These are phyloP conservation scores for Nitzschia inconspicua DNA, from an alignment of 108 stramenopile genomes.

Conservation along the genomic window DNA sequence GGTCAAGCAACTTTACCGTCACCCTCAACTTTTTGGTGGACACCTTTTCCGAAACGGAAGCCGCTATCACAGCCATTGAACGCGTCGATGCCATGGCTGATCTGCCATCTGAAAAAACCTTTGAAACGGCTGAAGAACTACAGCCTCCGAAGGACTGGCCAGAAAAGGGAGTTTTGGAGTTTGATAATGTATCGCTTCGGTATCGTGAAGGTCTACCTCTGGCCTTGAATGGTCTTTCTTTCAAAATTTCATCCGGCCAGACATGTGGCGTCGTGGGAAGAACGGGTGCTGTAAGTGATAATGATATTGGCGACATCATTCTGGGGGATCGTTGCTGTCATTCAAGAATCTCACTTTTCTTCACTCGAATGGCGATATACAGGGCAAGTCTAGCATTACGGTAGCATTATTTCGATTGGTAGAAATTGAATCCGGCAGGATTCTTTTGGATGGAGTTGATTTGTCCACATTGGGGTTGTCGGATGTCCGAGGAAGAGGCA, in stretches of 20 bases:
- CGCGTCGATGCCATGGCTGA: slow-evolving; percentile 70
- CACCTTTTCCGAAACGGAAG: slow-evolving; percentile 71
- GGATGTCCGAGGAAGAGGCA: slow-evolving; percentile 75
- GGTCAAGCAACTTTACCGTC: slow-evolving; percentile 77
- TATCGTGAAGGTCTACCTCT: slow-evolving; percentile 72
- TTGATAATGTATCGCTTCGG: slow-evolving; percentile 65
- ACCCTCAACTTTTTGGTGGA: slow-evolving; percentile 76
- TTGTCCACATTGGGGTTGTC: slow-evolving; percentile 63
- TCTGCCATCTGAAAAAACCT: slow-evolving; percentile 53
- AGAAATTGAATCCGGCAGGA: slow-evolving; percentile 75
- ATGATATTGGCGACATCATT: not conserved
- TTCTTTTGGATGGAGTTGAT: slow-evolving; percentile 80
- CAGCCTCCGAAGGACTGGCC: slow-evolving; percentile 53
- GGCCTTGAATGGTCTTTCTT: slow-evolving; percentile 70
- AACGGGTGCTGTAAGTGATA: slow-evolving; percentile 58
- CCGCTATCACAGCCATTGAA: slow-evolving; percentile 84
- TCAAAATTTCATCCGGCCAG: slow-evolving; percentile 62
- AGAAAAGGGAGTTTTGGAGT: slow-evolving; percentile 50
- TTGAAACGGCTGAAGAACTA: slow-evolving; percentile 26
- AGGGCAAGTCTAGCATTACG: slow-evolving; percentile 54
- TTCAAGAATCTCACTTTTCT: not conserved
- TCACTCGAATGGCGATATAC: not conserved
- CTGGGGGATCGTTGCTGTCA: not conserved
- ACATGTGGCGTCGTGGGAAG: slow-evolving; percentile 73
- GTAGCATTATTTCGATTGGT: slow-evolving; percentile 80